Percentiles rank a stretch among this genome's conserved stretches.
Conservation (phyloP, 306 rosid genomes). For the Acacia acuminata region DNA sequence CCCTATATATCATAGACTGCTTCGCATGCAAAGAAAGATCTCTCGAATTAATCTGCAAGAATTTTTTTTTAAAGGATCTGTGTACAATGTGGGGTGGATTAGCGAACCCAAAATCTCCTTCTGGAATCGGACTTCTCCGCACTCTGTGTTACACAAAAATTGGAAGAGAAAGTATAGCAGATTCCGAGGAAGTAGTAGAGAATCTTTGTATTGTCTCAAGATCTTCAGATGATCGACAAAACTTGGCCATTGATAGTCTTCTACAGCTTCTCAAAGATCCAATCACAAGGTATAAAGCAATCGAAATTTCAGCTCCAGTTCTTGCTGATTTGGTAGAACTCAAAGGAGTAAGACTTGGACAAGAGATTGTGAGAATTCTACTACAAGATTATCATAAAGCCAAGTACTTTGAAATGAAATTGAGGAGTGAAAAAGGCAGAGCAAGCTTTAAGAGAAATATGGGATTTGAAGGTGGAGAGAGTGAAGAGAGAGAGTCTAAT, state of each 20-base stretch:
- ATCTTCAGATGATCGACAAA: constrained; percentile 65
- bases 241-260: constrained; percentile 61
- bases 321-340: constrained; percentile 74
- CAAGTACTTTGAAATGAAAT: constrained; percentile 45
- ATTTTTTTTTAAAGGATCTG: constrained; percentile 41
- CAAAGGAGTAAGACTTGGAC: constrained; percentile 41
- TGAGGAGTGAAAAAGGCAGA: constrained; percentile 39
- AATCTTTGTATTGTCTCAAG: constrained; percentile 55
- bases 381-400: constrained; percentile 65
- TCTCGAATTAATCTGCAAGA: constrained; percentile 51
- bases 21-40: constrained; percentile 58
- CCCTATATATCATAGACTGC: constrained; percentile 54
- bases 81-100: constrained; percentile 67
- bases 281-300: constrained; percentile 45
- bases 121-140: constrained; percentile 55
- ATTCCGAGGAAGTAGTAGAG: constrained; percentile 39
- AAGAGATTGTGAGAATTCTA: constrained; percentile 42
- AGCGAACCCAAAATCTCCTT: constrained; percentile 44
- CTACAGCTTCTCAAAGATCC: constrained; percentile 62
- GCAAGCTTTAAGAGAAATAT: constrained; percentile 51
- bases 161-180: constrained; percentile 55
- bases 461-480: constrained; percentile 71
- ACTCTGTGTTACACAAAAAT: constrained; percentile 51
- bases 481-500: constrained; percentile 52
- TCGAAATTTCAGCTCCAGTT: constrained; percentile 44